Evolutionary conservation across 805 yeast genomes (phyloP).

Genomic region (Sporopachydermia quercuum): DNA sequence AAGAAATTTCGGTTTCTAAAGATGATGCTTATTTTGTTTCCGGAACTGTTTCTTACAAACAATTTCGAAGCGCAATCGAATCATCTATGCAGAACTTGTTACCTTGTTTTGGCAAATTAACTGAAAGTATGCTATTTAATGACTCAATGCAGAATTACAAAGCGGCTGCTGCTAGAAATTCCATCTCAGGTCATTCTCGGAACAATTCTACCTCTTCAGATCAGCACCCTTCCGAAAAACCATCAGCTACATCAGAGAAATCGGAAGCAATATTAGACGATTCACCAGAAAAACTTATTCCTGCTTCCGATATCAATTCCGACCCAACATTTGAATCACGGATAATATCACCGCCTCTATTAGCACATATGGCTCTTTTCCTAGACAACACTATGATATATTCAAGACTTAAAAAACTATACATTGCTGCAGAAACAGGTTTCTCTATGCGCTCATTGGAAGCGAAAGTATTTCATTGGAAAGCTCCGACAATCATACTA

Average conservation of each 20-base stretch:
- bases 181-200: not conserved
- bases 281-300: not conserved
- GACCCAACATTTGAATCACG: not conserved
- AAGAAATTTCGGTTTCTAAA: not conserved
- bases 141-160: not conserved
- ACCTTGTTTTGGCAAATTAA: not conserved
- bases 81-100: not conserved
- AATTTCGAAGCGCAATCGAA: not conserved
- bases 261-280: not conserved
- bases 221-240: not conserved
- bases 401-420: constrained; percentile 42
- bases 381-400: constrained; percentile 22
- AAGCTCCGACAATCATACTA: constrained; percentile 64
- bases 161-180: no score
- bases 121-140: not conserved
- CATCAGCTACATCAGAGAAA: not conserved
- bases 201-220: not conserved
- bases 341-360: constrained; percentile 15
- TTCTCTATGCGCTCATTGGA: constrained; percentile 83
- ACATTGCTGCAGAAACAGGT: constrained; percentile 62
- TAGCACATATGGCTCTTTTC: constrained; percentile 24
- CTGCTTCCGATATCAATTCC: not conserved
- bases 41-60: not conserved
- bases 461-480: constrained; percentile 76
- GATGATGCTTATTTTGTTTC: not conserved